phyloP scores from a whole-genome alignment of 352 stramenopile genomes.

The Salisapilia sapeloensis region DNA sequence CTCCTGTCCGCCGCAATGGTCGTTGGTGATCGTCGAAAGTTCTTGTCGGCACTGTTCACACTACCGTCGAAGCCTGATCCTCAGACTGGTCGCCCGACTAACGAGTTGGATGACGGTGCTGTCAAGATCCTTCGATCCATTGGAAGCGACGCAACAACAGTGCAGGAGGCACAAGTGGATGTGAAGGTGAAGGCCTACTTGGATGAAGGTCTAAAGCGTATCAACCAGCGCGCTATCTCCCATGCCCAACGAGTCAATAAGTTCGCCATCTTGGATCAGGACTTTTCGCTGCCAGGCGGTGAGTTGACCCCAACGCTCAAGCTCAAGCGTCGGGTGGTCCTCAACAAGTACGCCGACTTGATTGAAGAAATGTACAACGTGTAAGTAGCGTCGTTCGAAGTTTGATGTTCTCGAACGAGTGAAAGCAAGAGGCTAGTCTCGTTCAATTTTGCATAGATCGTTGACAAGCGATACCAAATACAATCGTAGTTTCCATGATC shows the following conservation, averaged over 20 bases:
- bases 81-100: conserved; percentile 11
- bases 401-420: too few species aligned
- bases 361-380: conserved; percentile 47
- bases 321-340: conserved; percentile 37
- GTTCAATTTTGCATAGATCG: too few species aligned
- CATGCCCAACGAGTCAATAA: conserved; percentile 13
- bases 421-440: too few species aligned
- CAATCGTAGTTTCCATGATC: too few species aligned
- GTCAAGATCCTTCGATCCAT: conserved; percentile 15
- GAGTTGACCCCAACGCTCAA: conserved; percentile 76
- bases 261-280: conserved; percentile 12
- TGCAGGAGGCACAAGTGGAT: conserved; percentile 18
- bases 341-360: conserved; percentile 33
- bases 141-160: conserved; percentile 16
- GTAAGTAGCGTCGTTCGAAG: too few species aligned
- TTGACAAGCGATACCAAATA: too few species aligned
- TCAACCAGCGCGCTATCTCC: conserved; percentile 5
- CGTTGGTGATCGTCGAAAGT: conserved; percentile 48
- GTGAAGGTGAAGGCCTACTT: conserved; percentile 20
- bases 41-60: conserved; percentile 33
- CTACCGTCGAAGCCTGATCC: conserved; percentile 13
- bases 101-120: conserved; percentile 23
- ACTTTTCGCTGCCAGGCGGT: conserved; percentile 28
- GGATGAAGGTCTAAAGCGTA: conserved; percentile 4
- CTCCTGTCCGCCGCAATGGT: too few species aligned